phyloP scores from a whole-genome alignment of 1,139 yeast species.

The Pichia sp. region DNA sequence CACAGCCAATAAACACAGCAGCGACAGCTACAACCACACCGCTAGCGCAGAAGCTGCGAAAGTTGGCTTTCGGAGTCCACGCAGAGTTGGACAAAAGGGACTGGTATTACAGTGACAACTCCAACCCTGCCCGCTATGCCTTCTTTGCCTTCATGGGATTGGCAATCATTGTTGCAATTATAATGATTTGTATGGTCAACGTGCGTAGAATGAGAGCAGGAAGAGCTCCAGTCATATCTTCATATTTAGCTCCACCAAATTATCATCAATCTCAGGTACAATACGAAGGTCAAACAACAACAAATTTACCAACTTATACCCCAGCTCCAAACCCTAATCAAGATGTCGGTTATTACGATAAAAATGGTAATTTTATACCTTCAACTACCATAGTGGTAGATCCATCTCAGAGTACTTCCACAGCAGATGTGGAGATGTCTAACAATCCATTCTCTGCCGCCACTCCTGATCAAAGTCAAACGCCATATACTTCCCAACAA shows the following conservation, averaged over 20 bases:
- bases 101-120: constrained; percentile 1
- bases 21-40: neutral
- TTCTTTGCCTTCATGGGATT: constrained; percentile 47
- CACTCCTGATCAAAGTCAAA: no score
- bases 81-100: constrained; percentile 9
- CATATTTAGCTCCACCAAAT: constrained; percentile 91
- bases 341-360: constrained; percentile 80
- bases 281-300: constrained; percentile 40
- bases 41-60: neutral
- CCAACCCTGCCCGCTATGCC: constrained; percentile 37
- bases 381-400: constrained; percentile 16
- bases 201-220: constrained; percentile 56
- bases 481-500: no score
- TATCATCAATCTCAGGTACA: constrained; percentile 67
- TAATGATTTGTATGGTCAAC: constrained; percentile 53
- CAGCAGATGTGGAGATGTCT: neutral
- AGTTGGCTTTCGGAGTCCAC: neutral
- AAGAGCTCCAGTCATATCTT: constrained; percentile 63
- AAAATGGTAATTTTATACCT: constrained; percentile 47
- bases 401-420: no score
- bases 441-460: no score
- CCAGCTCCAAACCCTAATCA: constrained; percentile 52
- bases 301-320: constrained; percentile 61
- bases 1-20: no score
- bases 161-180: constrained; percentile 40